Percentiles rank a stretch among this genome's conserved stretches.
These are phyloP conservation scores for Articulospora tetracladia DNA, from an alignment of 495 filamentous ascomycete genomes.

Conservation along the genomic window DNA sequence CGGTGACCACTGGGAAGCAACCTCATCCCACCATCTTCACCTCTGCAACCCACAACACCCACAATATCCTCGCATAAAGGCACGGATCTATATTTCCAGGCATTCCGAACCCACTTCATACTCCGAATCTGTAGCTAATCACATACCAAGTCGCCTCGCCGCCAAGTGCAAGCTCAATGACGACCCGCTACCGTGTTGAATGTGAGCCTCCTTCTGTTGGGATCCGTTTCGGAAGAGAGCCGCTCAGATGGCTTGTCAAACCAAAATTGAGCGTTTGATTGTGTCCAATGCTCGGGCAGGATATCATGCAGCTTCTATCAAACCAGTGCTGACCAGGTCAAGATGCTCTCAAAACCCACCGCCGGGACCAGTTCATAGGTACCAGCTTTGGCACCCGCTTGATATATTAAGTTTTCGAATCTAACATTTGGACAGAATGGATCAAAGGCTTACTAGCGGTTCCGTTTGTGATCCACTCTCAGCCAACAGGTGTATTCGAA, in stretches of 20 bases:
- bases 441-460: constrained; percentile 86
- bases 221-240: constrained; percentile 5
- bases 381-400: constrained; percentile 16
- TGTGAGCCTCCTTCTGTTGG: constrained; percentile 44
- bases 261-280: background rate
- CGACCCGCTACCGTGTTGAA: constrained; percentile 86
- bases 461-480: constrained; percentile 94
- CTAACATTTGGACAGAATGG: constrained; percentile 42
- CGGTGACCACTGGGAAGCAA: background rate
- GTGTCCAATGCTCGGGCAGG: background rate
- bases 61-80: background rate
- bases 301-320: background rate
- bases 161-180: no score
- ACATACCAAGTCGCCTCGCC: no score
- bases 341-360: constrained; percentile 90
- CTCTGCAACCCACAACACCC: background rate
- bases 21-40: background rate
- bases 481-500: constrained; percentile 80
- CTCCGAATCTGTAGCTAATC: no score
- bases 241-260: background rate
- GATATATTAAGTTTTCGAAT: background rate
- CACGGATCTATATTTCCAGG: no score
- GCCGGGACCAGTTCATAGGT: constrained; percentile 81
- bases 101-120: no score
- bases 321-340: constrained; percentile 18